These are phyloP conservation scores for Boletus subcaerulescens DNA, from an alignment of 768 basidiomycete species.

Conservation along the genomic window DNA sequence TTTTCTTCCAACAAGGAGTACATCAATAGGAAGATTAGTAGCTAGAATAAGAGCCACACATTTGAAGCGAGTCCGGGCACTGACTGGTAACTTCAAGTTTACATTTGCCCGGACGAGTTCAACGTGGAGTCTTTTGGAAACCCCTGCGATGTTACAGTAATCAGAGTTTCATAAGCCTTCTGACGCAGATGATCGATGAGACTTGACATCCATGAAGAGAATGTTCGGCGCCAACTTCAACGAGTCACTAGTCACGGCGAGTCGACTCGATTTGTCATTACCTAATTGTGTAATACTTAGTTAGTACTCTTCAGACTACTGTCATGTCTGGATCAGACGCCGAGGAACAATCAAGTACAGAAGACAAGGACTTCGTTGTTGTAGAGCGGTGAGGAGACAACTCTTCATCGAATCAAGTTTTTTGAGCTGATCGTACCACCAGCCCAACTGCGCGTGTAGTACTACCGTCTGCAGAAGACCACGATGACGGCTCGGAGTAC, in stretches of 20 bases:
- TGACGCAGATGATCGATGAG: neutral
- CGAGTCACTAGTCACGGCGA: too few species aligned
- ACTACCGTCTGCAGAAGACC: constrained; percentile 35
- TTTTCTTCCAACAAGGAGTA: neutral
- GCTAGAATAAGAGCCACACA: neutral
- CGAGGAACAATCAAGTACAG: constrained; percentile 8
- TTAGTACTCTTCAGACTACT: neutral
- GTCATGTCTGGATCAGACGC: constrained; percentile 23
- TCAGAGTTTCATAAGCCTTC: neutral
- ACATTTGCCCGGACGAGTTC: neutral
- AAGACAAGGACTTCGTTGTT: constrained; percentile 22
- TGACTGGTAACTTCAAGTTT: neutral
- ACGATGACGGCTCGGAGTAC: constrained; percentile 32
- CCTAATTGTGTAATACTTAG: constrained; percentile 6
- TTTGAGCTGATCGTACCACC: constrained; percentile 1
- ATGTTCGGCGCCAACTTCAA: too few species aligned
- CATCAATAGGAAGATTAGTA: neutral
- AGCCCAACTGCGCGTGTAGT: constrained; percentile 46
- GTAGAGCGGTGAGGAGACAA: constrained; percentile 24
- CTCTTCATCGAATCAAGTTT: neutral
- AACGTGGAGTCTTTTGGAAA: neutral
- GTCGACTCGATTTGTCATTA: neutral
- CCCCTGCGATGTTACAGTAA: neutral
- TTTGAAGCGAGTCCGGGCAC: neutral
- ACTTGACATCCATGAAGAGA: neutral